phyloP scores from a whole-genome alignment of 1,139 yeast genomes.

The Suhomyces kunorum region DNA sequence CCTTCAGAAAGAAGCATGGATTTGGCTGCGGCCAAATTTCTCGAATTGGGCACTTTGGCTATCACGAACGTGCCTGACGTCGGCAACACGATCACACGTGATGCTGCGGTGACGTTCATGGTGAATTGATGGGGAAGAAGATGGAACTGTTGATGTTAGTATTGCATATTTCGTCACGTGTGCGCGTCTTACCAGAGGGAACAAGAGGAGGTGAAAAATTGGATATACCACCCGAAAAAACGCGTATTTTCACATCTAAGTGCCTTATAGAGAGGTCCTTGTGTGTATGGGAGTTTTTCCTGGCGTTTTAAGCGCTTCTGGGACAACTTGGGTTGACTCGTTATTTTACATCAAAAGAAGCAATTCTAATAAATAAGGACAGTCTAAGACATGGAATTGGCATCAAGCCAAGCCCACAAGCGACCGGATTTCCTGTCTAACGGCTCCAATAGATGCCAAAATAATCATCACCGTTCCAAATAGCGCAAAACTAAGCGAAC shows the following conservation, averaged over 20 bases:
- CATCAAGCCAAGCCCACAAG: constrained; percentile 26
- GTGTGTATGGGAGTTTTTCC: too few species aligned
- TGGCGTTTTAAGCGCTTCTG: too few species aligned
- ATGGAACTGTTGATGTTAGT: background rate
- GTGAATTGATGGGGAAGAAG: background rate
- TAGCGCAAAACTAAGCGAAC: constrained; percentile 67
- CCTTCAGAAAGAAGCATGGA: constrained; percentile 24
- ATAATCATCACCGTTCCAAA: constrained; percentile 76
- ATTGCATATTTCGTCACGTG: background rate
- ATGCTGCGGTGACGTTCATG: constrained; percentile 19
- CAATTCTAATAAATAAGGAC: background rate
- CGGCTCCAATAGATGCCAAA: constrained; percentile 55
- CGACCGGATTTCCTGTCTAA: constrained; percentile 29
- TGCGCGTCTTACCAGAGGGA: background rate
- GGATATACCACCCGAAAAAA: too few species aligned
- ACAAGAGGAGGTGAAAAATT: background rate
- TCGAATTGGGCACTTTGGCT: constrained; percentile 28
- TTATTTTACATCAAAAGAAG: background rate
- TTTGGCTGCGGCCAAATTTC: constrained; percentile 18
- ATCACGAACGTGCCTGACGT: constrained; percentile 17
- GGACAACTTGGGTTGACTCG: too few species aligned
- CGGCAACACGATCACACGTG: constrained; percentile 27
- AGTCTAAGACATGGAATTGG: background rate
- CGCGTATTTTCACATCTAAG: too few species aligned
- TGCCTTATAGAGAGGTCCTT: background rate